These are phyloP conservation scores for Wallacemonas sp. DNA, from an alignment of 208 protist species.

Conservation along the genomic window DNA sequence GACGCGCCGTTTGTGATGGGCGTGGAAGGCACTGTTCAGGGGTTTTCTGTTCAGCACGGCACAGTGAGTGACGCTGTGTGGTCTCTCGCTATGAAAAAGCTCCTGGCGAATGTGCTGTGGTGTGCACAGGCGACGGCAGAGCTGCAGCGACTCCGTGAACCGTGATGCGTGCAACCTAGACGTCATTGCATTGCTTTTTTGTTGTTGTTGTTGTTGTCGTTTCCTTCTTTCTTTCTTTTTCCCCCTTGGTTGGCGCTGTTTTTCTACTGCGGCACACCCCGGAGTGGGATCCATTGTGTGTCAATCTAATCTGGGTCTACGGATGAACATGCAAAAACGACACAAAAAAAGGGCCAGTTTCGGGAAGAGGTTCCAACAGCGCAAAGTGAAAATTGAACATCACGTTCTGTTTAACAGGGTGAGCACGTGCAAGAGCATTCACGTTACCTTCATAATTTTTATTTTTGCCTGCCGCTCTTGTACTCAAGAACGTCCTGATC, in stretches of 20 bases:
- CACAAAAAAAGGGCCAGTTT: constrained; percentile 14
- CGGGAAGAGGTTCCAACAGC: no score
- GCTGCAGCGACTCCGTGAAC: constrained; percentile 37
- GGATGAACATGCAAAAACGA: neutral
- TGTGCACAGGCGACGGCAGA: constrained; percentile 59
- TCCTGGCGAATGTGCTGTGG: constrained; percentile 78
- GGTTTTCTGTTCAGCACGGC: constrained; percentile 66
- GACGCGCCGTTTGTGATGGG: constrained; percentile 49
- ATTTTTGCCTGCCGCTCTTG: neutral
- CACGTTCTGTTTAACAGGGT: no score
- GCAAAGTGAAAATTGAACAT: no score
- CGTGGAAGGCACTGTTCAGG: constrained; percentile 42
- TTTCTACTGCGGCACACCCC: no score
- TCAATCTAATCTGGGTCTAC: no score
- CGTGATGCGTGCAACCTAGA: no score
- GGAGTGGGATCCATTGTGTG: no score
- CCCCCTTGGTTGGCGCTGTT: no score
- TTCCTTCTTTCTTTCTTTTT: no score
- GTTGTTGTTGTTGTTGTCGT: neutral
- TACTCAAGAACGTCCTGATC: neutral
- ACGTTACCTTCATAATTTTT: no score
- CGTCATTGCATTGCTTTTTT: no score
- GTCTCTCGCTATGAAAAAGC: constrained; percentile 80
- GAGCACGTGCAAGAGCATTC: no score
- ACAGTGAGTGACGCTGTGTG: constrained; percentile 59